Percentiles rank a stretch among this genome's conserved stretches.
Evolutionary conservation across 164 flowering plant genomes (phyloP).

Genomic region (Taxillus chinensis): DNA sequence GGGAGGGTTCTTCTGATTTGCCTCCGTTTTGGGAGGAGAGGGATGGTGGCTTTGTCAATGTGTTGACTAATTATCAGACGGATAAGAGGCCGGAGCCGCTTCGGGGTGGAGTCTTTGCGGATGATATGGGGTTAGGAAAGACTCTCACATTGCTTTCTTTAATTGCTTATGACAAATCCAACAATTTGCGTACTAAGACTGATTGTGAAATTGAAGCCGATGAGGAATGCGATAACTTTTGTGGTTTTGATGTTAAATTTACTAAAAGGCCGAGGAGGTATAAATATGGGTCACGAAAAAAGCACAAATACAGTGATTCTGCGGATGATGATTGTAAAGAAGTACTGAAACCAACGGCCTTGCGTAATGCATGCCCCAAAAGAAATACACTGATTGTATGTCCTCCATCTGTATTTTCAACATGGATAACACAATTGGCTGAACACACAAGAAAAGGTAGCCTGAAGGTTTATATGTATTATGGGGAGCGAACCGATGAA

Average conservation of each 20-base stretch:
- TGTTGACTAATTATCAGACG: constrained; percentile 53
- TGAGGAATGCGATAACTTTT: constrained; percentile 10
- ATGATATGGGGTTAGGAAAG: constrained; percentile 97
- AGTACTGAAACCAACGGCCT: constrained; percentile 3
- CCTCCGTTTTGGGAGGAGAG: constrained; percentile 92
- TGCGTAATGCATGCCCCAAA: constrained; percentile 3
- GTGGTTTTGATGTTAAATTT: constrained; percentile 16
- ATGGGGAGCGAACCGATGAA: constrained; percentile 59
- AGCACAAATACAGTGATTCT: constrained; percentile 15
- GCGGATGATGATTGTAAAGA: not conserved
- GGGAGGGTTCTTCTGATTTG: constrained; percentile 64
- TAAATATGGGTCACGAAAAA: constrained; percentile 22
- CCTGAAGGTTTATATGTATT: constrained; percentile 64
- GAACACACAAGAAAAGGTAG: constrained; percentile 62
- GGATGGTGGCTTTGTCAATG: constrained; percentile 52
- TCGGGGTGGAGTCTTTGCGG: constrained; percentile 85
- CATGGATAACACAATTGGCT: constrained; percentile 64
- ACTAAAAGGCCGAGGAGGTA: constrained; percentile 22
- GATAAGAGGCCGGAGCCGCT: constrained; percentile 57
- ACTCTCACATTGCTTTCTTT: constrained; percentile 81
- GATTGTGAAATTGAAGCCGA: constrained; percentile 10
- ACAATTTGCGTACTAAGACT: constrained; percentile 3
- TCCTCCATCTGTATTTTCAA: constrained; percentile 69
- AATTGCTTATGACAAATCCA: constrained; percentile 51
- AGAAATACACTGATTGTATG: constrained; percentile 71